These are phyloP conservation scores for Pyricularia grisea DNA, from an alignment of 2,329 filamentous ascomycete genomes.

Conservation along the genomic window DNA sequence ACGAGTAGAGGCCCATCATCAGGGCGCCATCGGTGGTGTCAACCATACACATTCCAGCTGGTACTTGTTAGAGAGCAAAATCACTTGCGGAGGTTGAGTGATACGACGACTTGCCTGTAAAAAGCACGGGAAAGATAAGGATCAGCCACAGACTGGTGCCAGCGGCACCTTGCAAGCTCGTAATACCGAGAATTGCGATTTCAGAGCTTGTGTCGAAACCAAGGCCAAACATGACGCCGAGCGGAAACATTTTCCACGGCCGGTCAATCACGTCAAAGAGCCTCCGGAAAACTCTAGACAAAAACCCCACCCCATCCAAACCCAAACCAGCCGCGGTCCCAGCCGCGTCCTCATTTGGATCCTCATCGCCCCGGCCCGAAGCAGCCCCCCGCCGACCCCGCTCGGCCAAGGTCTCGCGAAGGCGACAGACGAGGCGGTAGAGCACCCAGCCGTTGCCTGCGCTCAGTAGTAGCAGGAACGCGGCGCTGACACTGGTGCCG, in stretches of 20 bases:
- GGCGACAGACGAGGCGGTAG: not conserved
- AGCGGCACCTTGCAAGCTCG: slow-evolving; percentile 34
- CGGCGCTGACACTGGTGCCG: slow-evolving; percentile 77
- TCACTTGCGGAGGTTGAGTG: not conserved
- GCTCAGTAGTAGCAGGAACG: slow-evolving; percentile 74
- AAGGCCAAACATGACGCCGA: slow-evolving; percentile 81
- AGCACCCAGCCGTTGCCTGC: slow-evolving; percentile 81
- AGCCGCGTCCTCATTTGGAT: not conserved
- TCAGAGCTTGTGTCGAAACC: slow-evolving; percentile 96
- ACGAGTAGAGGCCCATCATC: slow-evolving; percentile 91
- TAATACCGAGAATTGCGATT: slow-evolving; percentile 83
- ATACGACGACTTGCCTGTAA: slow-evolving; percentile 55
- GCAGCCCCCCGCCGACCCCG: no score
- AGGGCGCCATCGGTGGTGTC: slow-evolving; percentile 89
- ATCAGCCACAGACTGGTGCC: slow-evolving; percentile 70
- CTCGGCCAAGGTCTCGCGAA: not conserved
- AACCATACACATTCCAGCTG: slow-evolving; percentile 83
- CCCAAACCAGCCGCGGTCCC: not conserved
- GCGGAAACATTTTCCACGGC: slow-evolving; percentile 93
- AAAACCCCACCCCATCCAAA: not conserved
- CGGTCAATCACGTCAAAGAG: slow-evolving; percentile 67
- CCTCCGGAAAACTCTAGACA: slow-evolving; percentile 30
- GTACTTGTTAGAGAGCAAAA: not conserved
- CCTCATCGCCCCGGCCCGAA: no score
- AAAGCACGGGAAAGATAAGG: slow-evolving; percentile 79